Percentiles rank a stretch among this genome's conserved stretches.
Conservation (phyloP, 1,139 yeast species). For the Yamadazyma kanchanaburiensis region DNA sequence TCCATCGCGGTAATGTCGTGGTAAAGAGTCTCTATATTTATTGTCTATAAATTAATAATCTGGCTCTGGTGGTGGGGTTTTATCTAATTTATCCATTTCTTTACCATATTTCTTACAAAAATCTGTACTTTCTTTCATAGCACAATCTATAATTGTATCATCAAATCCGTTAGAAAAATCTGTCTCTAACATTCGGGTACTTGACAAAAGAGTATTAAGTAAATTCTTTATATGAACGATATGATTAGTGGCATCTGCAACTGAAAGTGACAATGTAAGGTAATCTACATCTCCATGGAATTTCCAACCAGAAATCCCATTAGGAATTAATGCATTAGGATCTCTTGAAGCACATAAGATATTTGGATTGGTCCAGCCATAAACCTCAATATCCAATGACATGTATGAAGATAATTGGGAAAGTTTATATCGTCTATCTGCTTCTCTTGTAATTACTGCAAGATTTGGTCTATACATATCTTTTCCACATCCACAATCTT, state of each 20-base stretch:
- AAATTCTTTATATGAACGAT: conserved; percentile 31
- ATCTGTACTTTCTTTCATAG: conserved; percentile 20
- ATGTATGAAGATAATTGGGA: conserved; percentile 33
- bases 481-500: conserved; percentile 47
- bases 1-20: neutral
- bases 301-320: conserved; percentile 33
- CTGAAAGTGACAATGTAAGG: conserved; percentile 30
- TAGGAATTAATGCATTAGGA: conserved; percentile 35
- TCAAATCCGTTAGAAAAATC: conserved; percentile 17
- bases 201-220: conserved; percentile 12
- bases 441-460: conserved; percentile 28
- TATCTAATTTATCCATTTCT: conserved; percentile 13
- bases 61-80: conserved; percentile 14
- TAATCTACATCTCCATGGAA: conserved; percentile 21
- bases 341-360: conserved; percentile 22
- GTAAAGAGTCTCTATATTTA: neutral
- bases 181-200: conserved; percentile 6
- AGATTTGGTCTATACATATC: conserved; percentile 45
- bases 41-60: conserved; percentile 5
- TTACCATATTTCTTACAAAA: conserved; percentile 20
- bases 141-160: conserved; percentile 30
- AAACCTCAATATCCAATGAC: conserved; percentile 30
- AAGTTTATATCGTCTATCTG: conserved; percentile 20
- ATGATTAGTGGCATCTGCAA: conserved; percentile 35
- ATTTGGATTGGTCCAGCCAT: conserved; percentile 29